phyloP scores from a whole-genome alignment of 2,329 filamentous ascomycete species.

The Leptosphaerulina australis region DNA sequence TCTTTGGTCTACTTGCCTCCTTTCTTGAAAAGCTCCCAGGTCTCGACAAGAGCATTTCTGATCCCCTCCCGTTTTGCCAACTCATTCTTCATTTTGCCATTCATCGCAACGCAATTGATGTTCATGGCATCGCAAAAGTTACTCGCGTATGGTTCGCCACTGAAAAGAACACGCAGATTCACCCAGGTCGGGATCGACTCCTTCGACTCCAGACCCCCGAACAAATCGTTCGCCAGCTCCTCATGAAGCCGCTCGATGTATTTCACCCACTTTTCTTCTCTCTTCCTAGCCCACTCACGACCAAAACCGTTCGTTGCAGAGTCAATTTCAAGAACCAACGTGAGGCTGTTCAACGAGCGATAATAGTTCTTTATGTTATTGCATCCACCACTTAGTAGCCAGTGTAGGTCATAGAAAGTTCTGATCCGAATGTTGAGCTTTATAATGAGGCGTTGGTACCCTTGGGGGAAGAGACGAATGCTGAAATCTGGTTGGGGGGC shows the following conservation, averaged over 20 bases:
- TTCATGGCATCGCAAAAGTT: background rate
- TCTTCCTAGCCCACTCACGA: constrained; percentile 18
- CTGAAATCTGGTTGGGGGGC: constrained; percentile 29
- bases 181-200: constrained; percentile 32
- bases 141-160: constrained; percentile 26
- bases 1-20: background rate
- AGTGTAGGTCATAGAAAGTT: constrained; percentile 29
- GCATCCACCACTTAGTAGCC: constrained; percentile 29
- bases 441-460: constrained; percentile 25
- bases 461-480: constrained; percentile 28
- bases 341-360: constrained; percentile 25
- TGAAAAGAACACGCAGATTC: constrained; percentile 32
- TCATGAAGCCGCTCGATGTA: constrained; percentile 31
- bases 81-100: background rate
- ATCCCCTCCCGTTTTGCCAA: constrained; percentile 17
- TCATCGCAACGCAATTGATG: background rate
- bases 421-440: constrained; percentile 30
- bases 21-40: constrained; percentile 27
- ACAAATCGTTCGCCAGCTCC: constrained; percentile 21
- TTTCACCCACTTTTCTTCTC: constrained; percentile 23
- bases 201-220: background rate
- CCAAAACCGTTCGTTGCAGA: constrained; percentile 20
- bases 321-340: constrained; percentile 34
- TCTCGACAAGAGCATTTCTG: constrained; percentile 17
- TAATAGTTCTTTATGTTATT: constrained; percentile 31